Percentiles rank a stretch among this genome's conserved stretches.
Conservation (phyloP, 257 asterid species). For the Paraleonurus japonicus region DNA sequence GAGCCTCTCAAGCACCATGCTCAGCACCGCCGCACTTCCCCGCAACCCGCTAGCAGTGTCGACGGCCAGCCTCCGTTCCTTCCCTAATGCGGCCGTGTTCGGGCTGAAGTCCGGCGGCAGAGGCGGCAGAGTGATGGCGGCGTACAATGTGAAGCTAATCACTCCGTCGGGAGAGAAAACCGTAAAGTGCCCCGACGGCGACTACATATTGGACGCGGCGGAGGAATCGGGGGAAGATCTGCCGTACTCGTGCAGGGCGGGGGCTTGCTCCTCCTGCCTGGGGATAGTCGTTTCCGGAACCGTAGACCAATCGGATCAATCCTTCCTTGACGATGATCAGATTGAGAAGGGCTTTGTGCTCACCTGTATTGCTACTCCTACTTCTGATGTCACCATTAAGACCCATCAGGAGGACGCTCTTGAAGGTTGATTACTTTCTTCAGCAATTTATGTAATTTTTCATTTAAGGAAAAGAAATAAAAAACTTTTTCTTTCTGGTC, state of each 20-base stretch:
- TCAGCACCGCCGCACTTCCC: slow-evolving; percentile 57
- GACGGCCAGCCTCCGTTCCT: slow-evolving; percentile 38
- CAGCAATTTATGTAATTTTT: neutral
- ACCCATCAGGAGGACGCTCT: slow-evolving; percentile 85
- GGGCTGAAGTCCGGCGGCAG: slow-evolving; percentile 28
- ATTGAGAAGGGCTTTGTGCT: slow-evolving; percentile 53
- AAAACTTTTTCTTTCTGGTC: too few species aligned
- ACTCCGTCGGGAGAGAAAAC: slow-evolving; percentile 47
- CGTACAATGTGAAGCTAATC: slow-evolving; percentile 58
- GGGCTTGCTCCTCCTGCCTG: slow-evolving; percentile 85
- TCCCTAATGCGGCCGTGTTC: slow-evolving; percentile 40
- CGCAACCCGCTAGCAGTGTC: slow-evolving; percentile 42
- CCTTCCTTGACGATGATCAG: slow-evolving; percentile 76
- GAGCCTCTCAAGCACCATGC: slow-evolving; percentile 47
- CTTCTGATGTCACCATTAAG: slow-evolving; percentile 48
- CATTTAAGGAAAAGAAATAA: too few species aligned
- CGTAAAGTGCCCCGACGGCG: slow-evolving; percentile 40
- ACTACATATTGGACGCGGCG: slow-evolving; percentile 60
- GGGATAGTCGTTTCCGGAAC: slow-evolving; percentile 51
- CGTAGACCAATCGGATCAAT: slow-evolving; percentile 77
- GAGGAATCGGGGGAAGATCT: slow-evolving; percentile 63
- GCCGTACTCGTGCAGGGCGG: slow-evolving; percentile 93
- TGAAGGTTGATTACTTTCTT: neutral
- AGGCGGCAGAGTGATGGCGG: slow-evolving; percentile 51
- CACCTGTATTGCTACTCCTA: slow-evolving; percentile 69